Evolutionary conservation across 331 rosid species (phyloP), one percentile per base, ranked within the genome.

Genomic region (Arachis monticola): DNA sequence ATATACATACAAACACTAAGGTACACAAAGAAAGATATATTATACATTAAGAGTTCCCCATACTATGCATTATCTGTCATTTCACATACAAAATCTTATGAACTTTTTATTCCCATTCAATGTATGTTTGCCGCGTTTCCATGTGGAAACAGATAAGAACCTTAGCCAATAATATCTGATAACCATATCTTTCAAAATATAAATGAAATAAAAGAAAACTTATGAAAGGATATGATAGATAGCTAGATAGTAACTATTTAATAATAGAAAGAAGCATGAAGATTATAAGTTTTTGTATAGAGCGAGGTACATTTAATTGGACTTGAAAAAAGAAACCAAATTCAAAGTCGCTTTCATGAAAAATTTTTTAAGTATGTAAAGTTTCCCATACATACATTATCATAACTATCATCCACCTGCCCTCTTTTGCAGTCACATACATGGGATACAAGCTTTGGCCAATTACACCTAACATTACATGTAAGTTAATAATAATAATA

Each of bases 61-160:
- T 3, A 51, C 60, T 46, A 62, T 67, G 13, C 6, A 35, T 35
- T 35, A 35, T 72, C 51, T 45, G 73, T 44, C 72, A 71, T 22
- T 46, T 59, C 81, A 78, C 46, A 42, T 56, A 10, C 12, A 1
- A 22, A 42, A 30, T 50, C 2, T 2, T 35, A 10, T 22, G 4
- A 69, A 66, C 17, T 11, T 52, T 47, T 52, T 22, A 17, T 70
- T 30, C 51, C 56, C 12, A 40, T 78, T 81, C 79, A 74, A 5
- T 78, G 77, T 66, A 78, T 81, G 22, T 73, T 73, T 75, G 71
- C 81, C 83, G 80, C 81, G 78, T 83, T 77, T 76, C 73, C 72
- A 50, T 59, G 57, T 73, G 68, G 57, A 69, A 48, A 73, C 47
- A 66, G 81, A 77, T 77, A 80, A 80, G 81, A 77, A 46, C 61